Percentiles rank a stretch among this genome's conserved stretches.
Evolutionary conservation across 441 rosid species (phyloP).

Genomic region (Capsella rubella): DNA sequence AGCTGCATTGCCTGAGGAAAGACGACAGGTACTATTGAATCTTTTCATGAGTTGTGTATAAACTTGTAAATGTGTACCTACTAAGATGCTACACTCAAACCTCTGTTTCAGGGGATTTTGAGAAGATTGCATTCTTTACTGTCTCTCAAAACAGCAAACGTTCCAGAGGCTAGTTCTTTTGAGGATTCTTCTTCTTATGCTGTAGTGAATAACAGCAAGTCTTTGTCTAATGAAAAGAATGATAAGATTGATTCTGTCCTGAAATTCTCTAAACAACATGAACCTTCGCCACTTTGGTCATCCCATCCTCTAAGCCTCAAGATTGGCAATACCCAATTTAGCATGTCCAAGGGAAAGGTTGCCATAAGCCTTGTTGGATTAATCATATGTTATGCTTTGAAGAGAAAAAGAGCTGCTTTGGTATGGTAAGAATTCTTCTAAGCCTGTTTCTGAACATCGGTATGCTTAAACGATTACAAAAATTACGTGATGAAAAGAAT

Average conservation of each 20-base stretch:
- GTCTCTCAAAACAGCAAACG: conserved; percentile 53
- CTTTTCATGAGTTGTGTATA: conserved; percentile 15
- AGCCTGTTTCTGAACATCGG: background rate
- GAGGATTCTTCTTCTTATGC: conserved; percentile 40
- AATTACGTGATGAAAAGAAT: conserved; percentile 1
- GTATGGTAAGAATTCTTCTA: conserved; percentile 54
- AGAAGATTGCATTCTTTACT: conserved; percentile 72
- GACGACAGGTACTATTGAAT: conserved; percentile 61
- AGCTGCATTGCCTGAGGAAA: conserved; percentile 77
- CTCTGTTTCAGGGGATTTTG: conserved; percentile 62
- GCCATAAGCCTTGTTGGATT: conserved; percentile 64
- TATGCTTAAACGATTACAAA: conserved; percentile 18
- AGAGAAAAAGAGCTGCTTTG: conserved; percentile 62
- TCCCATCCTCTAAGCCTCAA: conserved; percentile 62
- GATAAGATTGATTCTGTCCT: conserved; percentile 29
- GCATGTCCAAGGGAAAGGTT: conserved; percentile 65
- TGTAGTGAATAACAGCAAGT: conserved; percentile 49
- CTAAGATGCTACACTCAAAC: conserved; percentile 20
- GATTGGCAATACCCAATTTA: conserved; percentile 55
- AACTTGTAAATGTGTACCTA: conserved; percentile 13
- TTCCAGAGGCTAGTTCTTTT: conserved; percentile 41
- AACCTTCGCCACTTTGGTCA: conserved; percentile 56
- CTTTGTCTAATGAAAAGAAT: conserved; percentile 35
- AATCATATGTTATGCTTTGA: conserved; percentile 56
- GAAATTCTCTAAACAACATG: conserved; percentile 53